Evolutionary conservation across 306 rosid species (phyloP), one percentile per base, ranked within the genome.

Genomic region (Dalbergia oliveri): DNA sequence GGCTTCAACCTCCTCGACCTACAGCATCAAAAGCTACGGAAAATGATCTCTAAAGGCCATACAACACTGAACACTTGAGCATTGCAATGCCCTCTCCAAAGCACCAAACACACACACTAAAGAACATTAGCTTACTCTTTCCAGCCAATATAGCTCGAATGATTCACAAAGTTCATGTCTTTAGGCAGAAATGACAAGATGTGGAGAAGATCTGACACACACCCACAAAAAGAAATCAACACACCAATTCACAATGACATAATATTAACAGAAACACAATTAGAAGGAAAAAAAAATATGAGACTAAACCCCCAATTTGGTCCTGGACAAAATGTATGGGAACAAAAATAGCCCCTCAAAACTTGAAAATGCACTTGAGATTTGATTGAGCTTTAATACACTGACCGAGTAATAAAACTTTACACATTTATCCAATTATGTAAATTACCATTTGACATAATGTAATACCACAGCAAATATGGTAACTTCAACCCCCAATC

Each of bases 91-190:
- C 16, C 68, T 11, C n/a, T 41, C 43, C n/a, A 6, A n/a, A 56
- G 57, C 56, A 53, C 59, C 37, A 45, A 7, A 69, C 12, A 60
- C 72, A 70, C 19, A 77, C 8, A 43, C 4, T 57, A 3, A 51
- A 43, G 73, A 73, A 73, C 72, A 77, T 11, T n/a, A 50, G 50
- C 98, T 69, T 91, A 95, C 99, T 95, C 98, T 91, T 84, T 93
- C 98, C 98, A 93, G 21, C 99, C 98, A 85, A 95, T 90, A 82
- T 95, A 93, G 73, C 94, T 93, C 53, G 99, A 95, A 82, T 95
- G 99, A 39, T 90, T 89, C 65, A 90, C 91, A 86, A 95, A 95
- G 87, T 95, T 95, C 76, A 95, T 78, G 74, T 92, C 91, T 83
- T 91, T 93, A 9, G 98, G 98, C 87, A 95, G 72, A 85, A 85